phyloP scores from a whole-genome alignment of 176 grass and related monocot species.

The Bothriochloa decipiens region DNA sequence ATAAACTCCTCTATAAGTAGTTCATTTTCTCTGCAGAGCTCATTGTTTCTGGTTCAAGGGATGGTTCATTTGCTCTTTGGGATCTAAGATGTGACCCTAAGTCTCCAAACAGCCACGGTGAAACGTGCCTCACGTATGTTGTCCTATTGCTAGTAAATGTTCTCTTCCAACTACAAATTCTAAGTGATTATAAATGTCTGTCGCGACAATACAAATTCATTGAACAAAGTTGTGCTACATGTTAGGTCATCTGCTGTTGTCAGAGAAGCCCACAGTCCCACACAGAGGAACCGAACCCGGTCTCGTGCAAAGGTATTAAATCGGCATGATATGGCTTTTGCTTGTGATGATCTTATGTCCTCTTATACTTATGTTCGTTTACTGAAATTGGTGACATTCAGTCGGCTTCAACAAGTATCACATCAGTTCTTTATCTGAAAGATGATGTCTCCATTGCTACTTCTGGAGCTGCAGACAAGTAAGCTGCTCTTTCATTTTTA shows the following conservation, averaged over 20 bases:
- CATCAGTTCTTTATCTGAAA: constrained; percentile 92
- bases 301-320: constrained; percentile 68
- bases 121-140: constrained; percentile 55
- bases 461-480: constrained; percentile 92
- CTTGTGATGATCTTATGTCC: neutral
- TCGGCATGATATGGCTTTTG: neutral
- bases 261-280: constrained; percentile 76
- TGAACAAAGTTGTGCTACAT: constrained; percentile 37
- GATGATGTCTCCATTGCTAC: constrained; percentile 83
- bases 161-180: neutral
- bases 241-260: constrained; percentile 70
- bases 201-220: constrained; percentile 23
- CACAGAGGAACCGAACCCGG: constrained; percentile 51
- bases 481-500: constrained; percentile 12
- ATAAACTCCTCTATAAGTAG: neutral
- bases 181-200: neutral
- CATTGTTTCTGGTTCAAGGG: constrained; percentile 89
- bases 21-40: constrained; percentile 63
- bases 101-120: constrained; percentile 54
- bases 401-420: constrained; percentile 80
- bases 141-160: constrained; percentile 3
- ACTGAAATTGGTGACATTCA: constrained; percentile 44
- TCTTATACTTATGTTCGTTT: neutral
- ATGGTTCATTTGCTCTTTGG: constrained; percentile 95
- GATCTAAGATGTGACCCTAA: constrained; percentile 79